phyloP scores from a whole-genome alignment of 495 filamentous ascomycete species.

The Talaromyces proteolyticus region DNA sequence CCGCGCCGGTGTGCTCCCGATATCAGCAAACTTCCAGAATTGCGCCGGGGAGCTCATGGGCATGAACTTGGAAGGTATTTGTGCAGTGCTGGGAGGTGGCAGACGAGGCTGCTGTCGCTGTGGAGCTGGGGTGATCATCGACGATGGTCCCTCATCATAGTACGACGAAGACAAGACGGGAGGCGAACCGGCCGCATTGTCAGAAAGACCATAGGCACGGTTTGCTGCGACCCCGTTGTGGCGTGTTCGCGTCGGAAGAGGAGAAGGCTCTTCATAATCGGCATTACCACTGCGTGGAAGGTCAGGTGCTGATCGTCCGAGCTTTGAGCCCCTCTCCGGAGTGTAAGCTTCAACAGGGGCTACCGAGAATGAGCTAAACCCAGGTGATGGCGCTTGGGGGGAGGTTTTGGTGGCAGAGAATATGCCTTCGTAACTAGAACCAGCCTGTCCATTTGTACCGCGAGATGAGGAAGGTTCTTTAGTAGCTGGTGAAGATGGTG shows the following conservation, averaged over 20 bases:
- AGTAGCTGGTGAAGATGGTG: slow-evolving; percentile 40
- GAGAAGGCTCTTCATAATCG: slow-evolving; percentile 51
- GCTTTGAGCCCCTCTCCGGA: slow-evolving; percentile 38
- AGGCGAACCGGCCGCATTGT: slow-evolving; percentile 55
- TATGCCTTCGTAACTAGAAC: slow-evolving; percentile 21
- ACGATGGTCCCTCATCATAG: slow-evolving; percentile 48
- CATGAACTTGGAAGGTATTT: slow-evolving; percentile 90
- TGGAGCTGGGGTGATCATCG: slow-evolving; percentile 80
- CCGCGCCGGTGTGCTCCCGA: slow-evolving; percentile 72
- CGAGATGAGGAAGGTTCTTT: slow-evolving; percentile 27
- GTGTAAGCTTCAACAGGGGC: slow-evolving; percentile 43
- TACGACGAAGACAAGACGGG: slow-evolving; percentile 67
- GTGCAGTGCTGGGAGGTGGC: slow-evolving; percentile 81
- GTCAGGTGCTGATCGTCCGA: slow-evolving; percentile 24
- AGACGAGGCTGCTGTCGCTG: slow-evolving; percentile 75
- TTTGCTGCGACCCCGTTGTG: slow-evolving; percentile 19
- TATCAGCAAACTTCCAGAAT: slow-evolving; percentile 80
- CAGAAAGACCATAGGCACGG: slow-evolving; percentile 50
- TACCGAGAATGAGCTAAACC: slow-evolving; percentile 42
- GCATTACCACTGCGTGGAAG: slow-evolving; percentile 26
- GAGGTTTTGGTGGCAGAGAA: slow-evolving; percentile 45
- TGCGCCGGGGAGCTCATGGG: slow-evolving; percentile 93
- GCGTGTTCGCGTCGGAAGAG: slow-evolving; percentile 44
- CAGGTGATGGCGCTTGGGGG: slow-evolving; percentile 41
- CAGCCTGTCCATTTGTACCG: slow-evolving; percentile 27